phyloP scores from a whole-genome alignment of 106 monocot species.

The Apostasia ramifera region DNA sequence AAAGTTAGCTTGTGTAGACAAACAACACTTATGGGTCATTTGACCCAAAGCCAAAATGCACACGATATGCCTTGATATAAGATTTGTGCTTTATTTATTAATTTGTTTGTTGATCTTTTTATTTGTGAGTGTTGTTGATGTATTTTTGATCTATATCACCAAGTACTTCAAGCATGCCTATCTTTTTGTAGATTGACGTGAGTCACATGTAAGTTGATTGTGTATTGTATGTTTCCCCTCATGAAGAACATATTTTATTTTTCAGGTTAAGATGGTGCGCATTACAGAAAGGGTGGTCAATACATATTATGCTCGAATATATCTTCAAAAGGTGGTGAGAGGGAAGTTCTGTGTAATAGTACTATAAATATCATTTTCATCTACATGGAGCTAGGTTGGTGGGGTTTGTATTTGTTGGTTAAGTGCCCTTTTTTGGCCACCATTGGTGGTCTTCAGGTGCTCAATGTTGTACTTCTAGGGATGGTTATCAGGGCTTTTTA shows the following conservation, averaged over 20 bases:
- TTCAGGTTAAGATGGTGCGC: constrained; percentile 67
- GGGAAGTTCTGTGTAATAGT: not conserved
- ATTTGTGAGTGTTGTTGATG: no score
- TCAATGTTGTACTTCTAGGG: not conserved
- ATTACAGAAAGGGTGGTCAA: constrained; percentile 52
- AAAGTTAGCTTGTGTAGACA: no score
- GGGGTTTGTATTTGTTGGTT: not conserved
- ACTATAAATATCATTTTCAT: not conserved
- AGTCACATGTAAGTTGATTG: no score
- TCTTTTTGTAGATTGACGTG: no score
- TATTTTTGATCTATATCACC: no score
- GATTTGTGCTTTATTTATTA: no score
- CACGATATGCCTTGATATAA: no score
- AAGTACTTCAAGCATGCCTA: no score
- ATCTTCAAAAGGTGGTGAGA: constrained; percentile 49
- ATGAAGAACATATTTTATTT: not conserved
- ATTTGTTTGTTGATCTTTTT: no score
- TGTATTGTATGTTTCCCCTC: not conserved
- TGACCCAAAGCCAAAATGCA: no score
- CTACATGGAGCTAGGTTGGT: not conserved
- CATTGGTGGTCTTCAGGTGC: not conserved
- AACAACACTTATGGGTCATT: no score
- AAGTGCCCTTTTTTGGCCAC: not conserved
- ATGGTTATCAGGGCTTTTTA: not conserved
- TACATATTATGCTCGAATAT: constrained; percentile 47